Percentiles rank a stretch among this genome's conserved stretches.
Conservation (phyloP, 1,284 basidiomycete genomes). For the Ceratobasidium sp. region DNA sequence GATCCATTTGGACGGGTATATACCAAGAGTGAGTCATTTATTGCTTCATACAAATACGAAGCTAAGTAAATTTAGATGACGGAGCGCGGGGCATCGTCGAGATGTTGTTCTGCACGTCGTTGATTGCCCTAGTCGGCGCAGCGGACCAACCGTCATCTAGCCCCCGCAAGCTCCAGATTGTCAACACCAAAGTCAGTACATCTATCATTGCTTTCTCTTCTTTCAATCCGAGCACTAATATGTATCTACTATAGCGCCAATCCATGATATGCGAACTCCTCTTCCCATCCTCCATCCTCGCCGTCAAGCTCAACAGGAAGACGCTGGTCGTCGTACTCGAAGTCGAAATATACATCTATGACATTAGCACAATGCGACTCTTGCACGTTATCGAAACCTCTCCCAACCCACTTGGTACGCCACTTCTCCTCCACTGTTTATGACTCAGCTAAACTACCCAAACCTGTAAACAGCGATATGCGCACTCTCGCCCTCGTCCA, state of each 20-base stretch:
- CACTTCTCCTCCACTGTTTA: constrained; percentile 11
- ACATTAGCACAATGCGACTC: constrained; percentile 98
- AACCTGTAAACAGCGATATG: constrained; percentile 78
- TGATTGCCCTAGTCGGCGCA: constrained; percentile 95
- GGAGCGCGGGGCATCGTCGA: constrained; percentile 95
- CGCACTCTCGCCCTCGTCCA: constrained; percentile 93
- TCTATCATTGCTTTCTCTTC: neutral
- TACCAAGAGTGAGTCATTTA: constrained; percentile 77
- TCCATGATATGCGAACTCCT: constrained; percentile 98
- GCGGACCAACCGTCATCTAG: constrained; percentile 88
- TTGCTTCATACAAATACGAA: neutral
- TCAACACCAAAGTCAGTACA: constrained; percentile 88
- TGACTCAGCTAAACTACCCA: neutral
- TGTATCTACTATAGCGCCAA: constrained; percentile 70
- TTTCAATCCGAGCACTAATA: neutral
- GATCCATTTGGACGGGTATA: constrained; percentile 98
- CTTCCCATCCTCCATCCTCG: constrained; percentile 94
- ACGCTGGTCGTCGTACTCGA: constrained; percentile 95
- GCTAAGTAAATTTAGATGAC: constrained; percentile 63
- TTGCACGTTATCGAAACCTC: constrained; percentile 97
- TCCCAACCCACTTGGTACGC: constrained; percentile 88
- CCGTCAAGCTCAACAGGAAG: constrained; percentile 96
- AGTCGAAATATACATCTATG: constrained; percentile 97
- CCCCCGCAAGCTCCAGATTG: constrained; percentile 93
- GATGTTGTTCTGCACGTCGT: constrained; percentile 98